A percentile compares a stretch with the other conserved stretches of the same genome.
Conservation (phyloP, 176 grass and related monocot species). For the Saccharum officinarum region DNA sequence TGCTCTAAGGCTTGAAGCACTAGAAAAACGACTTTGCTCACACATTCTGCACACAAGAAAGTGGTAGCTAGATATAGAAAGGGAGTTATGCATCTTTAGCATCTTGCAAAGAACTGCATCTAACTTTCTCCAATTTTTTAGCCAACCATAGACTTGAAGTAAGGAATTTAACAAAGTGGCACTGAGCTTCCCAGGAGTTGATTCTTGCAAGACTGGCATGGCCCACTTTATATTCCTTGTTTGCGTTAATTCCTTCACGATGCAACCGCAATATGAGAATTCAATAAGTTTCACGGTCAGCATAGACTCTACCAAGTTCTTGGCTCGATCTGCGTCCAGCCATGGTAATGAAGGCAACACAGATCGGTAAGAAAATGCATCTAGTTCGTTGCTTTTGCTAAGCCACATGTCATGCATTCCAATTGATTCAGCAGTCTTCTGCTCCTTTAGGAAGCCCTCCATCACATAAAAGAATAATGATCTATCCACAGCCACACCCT, state of each 20-base stretch:
- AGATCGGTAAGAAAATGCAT: constrained; percentile 27
- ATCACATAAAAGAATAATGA: constrained; percentile 55
- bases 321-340: constrained; percentile 51
- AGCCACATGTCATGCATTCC: constrained; percentile 69
- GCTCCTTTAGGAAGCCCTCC: constrained; percentile 85
- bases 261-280: constrained; percentile 28
- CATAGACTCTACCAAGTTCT: constrained; percentile 52
- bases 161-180: constrained; percentile 62
- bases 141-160: constrained; percentile 48
- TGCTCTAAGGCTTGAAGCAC: constrained; percentile 54
- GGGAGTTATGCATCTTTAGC: constrained; percentile 48
- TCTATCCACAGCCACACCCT: constrained; percentile 44
- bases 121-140: constrained; percentile 63
- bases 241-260: constrained; percentile 57
- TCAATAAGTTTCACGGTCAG: constrained; percentile 19
- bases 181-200: constrained; percentile 36
- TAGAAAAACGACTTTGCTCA: constrained; percentile 45
- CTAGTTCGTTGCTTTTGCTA: constrained; percentile 38
- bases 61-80: constrained; percentile 80
- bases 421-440: constrained; percentile 60
- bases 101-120: constrained; percentile 64
- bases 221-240: constrained; percentile 54
- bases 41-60: constrained; percentile 66
- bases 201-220: constrained; percentile 45
- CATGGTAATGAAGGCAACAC: constrained; percentile 47